These are phyloP conservation scores for Cercis canadensis DNA, from an alignment of 306 rosid genomes.

Conservation along the genomic window DNA sequence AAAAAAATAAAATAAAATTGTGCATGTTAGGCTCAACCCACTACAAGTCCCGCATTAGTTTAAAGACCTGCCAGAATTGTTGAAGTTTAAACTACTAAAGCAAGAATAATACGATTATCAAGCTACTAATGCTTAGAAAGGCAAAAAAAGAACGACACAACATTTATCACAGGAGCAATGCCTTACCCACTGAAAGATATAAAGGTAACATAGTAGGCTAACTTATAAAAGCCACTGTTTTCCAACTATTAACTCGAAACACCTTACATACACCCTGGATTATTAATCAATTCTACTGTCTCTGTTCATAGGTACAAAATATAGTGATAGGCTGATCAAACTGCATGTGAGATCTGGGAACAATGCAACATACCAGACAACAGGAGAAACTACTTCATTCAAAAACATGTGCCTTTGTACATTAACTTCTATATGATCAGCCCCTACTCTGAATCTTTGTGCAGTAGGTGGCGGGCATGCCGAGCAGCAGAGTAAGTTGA, in stretches of 20 bases:
- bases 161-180: too few relatives aligned
- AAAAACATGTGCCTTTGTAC: conserved; percentile 4
- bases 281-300: conserved; percentile 24
- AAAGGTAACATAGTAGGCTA: not conserved
- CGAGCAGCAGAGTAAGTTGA: conserved; percentile 64
- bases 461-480: conserved; percentile 38
- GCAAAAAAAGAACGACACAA: too few relatives aligned
- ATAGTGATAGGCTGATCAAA: conserved; percentile 24
- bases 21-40: too few relatives aligned
- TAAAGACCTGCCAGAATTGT: too few relatives aligned
- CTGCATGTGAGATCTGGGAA: conserved; percentile 28
- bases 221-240: conserved; percentile 27
- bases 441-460: conserved; percentile 28
- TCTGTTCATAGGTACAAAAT: conserved; percentile 24
- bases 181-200: too few relatives aligned
- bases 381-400: conserved; percentile 30
- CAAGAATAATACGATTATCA: too few relatives aligned
- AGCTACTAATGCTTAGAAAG: too few relatives aligned
- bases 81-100: too few relatives aligned
- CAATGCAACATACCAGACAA: conserved; percentile 17
- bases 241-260: conserved; percentile 20
- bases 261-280: conserved; percentile 28
- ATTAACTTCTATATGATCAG: conserved; percentile 16
- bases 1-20: too few relatives aligned
- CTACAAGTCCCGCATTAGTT: too few relatives aligned